These are phyloP conservation scores for Skeletonema grethae DNA, from an alignment of 108 stramenopile species.

Conservation along the genomic window DNA sequence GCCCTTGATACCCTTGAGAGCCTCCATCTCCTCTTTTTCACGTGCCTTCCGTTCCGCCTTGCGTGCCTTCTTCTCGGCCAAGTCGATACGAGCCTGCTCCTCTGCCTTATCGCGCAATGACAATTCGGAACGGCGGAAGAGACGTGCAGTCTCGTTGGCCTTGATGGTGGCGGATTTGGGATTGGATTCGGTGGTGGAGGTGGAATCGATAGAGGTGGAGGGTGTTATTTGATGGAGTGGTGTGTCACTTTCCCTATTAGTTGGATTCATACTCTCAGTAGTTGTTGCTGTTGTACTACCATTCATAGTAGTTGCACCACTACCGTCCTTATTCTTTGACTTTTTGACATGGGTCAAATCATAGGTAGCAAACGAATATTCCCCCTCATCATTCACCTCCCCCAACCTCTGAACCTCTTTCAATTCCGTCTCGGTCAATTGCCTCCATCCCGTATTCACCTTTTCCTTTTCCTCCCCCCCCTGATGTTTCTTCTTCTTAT, in stretches of 20 bases:
- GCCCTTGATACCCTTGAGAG: background rate
- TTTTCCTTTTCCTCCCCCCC: background rate
- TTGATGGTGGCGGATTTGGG: conserved; percentile 12
- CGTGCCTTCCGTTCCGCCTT: conserved; percentile 1
- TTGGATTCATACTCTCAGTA: too few species aligned
- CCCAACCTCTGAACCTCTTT: background rate
- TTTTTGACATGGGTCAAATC: background rate
- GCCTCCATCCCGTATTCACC: background rate
- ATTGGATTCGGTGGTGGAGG: background rate
- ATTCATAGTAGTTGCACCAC: too few species aligned
- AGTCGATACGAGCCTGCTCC: background rate
- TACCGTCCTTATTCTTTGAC: too few species aligned
- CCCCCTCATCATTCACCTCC: background rate
- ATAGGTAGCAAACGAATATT: background rate
- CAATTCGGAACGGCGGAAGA: conserved; percentile 40
- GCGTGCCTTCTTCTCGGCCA: background rate
- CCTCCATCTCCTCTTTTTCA: conserved; percentile 4
- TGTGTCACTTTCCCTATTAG: too few species aligned
- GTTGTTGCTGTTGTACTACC: background rate
- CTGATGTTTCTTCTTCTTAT: too few species aligned
- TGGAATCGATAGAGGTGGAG: background rate
- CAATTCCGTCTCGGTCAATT: background rate
- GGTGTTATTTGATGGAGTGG: background rate
- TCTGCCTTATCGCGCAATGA: conserved; percentile 19
- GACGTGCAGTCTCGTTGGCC: conserved; percentile 38